Percentiles rank a stretch among this genome's conserved stretches.
These are phyloP conservation scores for Lagenidium sp. DNA, from an alignment of 352 stramenopile genomes.

Conservation along the genomic window DNA sequence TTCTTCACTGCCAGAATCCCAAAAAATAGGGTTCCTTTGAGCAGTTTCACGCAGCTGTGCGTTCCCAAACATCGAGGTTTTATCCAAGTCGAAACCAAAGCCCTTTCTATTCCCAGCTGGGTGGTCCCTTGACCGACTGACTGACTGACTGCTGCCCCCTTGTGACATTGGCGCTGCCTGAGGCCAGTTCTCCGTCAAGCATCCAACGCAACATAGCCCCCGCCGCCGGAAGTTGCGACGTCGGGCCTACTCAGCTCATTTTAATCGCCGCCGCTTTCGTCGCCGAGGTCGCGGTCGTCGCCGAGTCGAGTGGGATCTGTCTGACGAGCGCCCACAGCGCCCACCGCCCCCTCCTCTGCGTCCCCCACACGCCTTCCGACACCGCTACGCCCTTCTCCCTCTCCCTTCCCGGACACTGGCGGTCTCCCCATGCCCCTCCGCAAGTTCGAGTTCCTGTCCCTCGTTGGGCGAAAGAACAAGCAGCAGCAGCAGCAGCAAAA, in stretches of 20 bases:
- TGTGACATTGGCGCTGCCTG: not conserved
- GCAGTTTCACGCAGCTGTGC: too few species aligned
- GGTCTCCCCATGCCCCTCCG: conserved; percentile 11
- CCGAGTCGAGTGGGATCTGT: too few species aligned
- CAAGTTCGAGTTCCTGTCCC: conserved; percentile 55
- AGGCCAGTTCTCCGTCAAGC: too few species aligned
- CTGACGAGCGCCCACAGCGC: too few species aligned
- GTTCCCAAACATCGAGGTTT: too few species aligned
- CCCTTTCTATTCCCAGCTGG: not conserved
- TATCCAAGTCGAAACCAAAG: not conserved
- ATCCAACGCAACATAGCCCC: too few species aligned
- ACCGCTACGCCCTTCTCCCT: not conserved
- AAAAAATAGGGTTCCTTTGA: not conserved
- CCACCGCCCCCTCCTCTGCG: too few species aligned
- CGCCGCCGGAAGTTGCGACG: not conserved
- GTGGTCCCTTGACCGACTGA: not conserved
- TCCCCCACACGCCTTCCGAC: not conserved
- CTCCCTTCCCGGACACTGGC: conserved; percentile 1
- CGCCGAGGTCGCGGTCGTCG: not conserved
- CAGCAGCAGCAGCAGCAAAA: conserved; percentile 12
- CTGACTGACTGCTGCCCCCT: not conserved
- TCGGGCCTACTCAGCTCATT: not conserved
- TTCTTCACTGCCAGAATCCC: not conserved
- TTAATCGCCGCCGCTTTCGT: not conserved
- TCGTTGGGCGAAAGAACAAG: conserved; percentile 53